Evolutionary conservation across 1,139 yeast species (phyloP), one percentile per base, ranked within the genome.

Genomic region (Petasospora fabianii): DNA sequence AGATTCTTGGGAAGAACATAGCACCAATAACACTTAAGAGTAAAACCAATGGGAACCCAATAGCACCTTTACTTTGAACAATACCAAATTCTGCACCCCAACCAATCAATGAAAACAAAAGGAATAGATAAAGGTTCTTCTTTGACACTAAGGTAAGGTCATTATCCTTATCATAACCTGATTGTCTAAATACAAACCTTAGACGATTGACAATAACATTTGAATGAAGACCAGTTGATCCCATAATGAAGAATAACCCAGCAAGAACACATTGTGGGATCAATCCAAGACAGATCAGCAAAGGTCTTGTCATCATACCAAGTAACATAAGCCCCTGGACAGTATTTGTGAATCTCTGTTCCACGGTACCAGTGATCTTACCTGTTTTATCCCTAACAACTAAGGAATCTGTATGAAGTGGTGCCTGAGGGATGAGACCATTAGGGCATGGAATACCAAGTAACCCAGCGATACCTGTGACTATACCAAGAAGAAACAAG

Each of bases 381-480:
- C 53, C 55, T 10, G 47, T 51, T 15, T 56, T 64, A 35, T 62
- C 62, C 46, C 71, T 73, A 4, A 86, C 80, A 31, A 87, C 77
- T 27, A 92, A 63, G 0, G 96, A 79, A 39, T 73, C 75, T 0
- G 97, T 88, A 55, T 92, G 98, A 31, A 92, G 61, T 0, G 97
- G 98, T 0, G 97, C 97, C 60, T 92, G 98, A 0, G 98, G 98
- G 30, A 92, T 90, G 27, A 92, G 67, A 0, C 98, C 98, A 61
- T 92, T 92, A 0, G 97, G 97, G 3, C 97, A 88, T 0, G 97
- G 98, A 2, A 92, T 71, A 0, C 98, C 98, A 11, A 92, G 56
- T 1, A 90, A 61, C 0, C 97, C 97, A 3, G 96, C 71, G 2
- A 90, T 59, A 0, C 96, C 95, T 0, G 97, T 92, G 5, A 92